Evolutionary conservation across 768 basidiomycete genomes (phyloP), one percentile per base, ranked within the genome.

Genomic region (Leucocoprinus leucothites): DNA sequence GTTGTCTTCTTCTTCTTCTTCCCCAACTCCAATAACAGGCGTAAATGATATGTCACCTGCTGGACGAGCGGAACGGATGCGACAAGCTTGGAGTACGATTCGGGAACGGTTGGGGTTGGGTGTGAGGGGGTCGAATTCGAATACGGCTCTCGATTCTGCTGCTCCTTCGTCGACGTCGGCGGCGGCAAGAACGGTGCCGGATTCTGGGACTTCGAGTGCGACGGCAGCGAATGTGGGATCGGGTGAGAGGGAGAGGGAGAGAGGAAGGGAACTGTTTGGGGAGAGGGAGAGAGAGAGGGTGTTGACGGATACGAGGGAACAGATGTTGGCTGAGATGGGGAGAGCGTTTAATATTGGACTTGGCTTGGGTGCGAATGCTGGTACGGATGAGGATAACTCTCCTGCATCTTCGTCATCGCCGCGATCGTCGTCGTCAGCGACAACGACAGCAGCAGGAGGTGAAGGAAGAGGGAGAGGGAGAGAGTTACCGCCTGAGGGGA

Each of bases 281-380:
- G 42, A 44, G 13, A 46, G 52, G 44, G 52, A 41, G 47, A 53
- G 31, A 35, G 40, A 51, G 19, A 41, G 53, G 43, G 51, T 63
- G 7, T 58, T 69, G 14, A 65, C 71, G 43, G 81, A 88, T 65
- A 81, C 86, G 50, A 67, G 88, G 41, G 85, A 89, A 61, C 69
- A 82, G 44, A 87, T 91, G 80, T 75, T 91, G 46, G 82, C 85
- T 0, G 89, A 91, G 67, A 90, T 91, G 86, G 86, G 87, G 22
- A 75, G 89, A 25, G 89, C 87, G 8, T 87, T 91, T 63, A 87
- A 89, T 61, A 72, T 87, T 44, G 88, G 88, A 11, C 74, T 91
- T 21, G 82, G 82, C 3, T 64, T 82, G 28, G 49, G 53, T 55
- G 49, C 54, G 41, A 57, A 40, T 59, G 51, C 51, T 2, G 26